Evolutionary conservation across 768 basidiomycete genomes (phyloP), one percentile per base, ranked within the genome.

Genomic region (Ephemerocybe angulata): DNA sequence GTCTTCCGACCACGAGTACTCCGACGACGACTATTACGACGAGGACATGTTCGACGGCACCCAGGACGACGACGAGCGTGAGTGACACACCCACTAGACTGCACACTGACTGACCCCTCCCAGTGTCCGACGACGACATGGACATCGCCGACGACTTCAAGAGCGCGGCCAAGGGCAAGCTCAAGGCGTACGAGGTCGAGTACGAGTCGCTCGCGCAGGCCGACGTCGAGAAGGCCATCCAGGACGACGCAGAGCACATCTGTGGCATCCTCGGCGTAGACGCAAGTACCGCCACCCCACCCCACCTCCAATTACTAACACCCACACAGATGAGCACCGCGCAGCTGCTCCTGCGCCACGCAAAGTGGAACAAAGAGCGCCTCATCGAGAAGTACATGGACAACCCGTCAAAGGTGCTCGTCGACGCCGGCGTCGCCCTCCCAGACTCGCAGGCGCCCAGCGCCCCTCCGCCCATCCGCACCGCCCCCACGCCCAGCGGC

Each of bases 321-420:
- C 30, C 27, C n/a, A 8, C 27, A 51, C 50, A 94, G 93, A 62
- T 70, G 1, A 80, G 81, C 62, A 81, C 80, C 2, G 93, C 93
- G 3, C 78, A 84, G 2, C 73, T 94, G 28, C 78, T 99, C 4
- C 74, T 99, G 56, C 84, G 94, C 29, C 75, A 90, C 72, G 83
- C 88, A 77, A 76, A 80, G 53, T 99, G 97, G 97, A 98, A 98
- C 78, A 92, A 91, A 66, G 97, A 99, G 68, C 86, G 87, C 53
- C 81, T 99, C 19, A 92, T 93, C 61, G 96, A 98, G 73, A 90
- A 91, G 69, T 98, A 92, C 72, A 97, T 97, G 93, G 96, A 97
- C 63, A 90, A 93, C 56, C 82, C 90, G 1, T 76, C 84, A n/a
- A 72, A 74, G 6, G 81, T 93, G 17, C 82, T 87, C 27, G 77